Evolutionary conservation across 495 filamentous ascomycete genomes (phyloP), one percentile per base, ranked within the genome.

Genomic region (Podospora anserina): DNA sequence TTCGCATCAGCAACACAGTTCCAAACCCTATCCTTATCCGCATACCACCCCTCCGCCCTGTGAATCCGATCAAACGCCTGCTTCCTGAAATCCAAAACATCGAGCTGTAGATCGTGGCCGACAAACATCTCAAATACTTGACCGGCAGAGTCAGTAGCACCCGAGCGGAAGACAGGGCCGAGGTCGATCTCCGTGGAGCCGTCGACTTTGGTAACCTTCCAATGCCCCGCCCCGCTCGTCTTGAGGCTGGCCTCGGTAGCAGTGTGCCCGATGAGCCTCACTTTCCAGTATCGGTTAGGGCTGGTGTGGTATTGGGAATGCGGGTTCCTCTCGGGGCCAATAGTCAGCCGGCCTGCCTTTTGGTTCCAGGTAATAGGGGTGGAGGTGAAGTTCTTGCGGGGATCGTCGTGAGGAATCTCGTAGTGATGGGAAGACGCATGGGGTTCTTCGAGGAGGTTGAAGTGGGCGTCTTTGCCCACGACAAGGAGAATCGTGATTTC

Each of bases 391-490:
- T 74, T 61, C 34, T 67, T 62, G 3, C 69, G 70, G 2, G 69
- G 44, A 5, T 74, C 75, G 13, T 49, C 39, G 39, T 49, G 39
- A 3, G 39, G 39, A 16, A 13, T 49, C 39, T 49, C 39, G 39
- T 49, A 16, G 1, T 55, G 44, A 27, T 49, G n/a, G n/a, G 57
- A 54, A 7, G 32, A 30, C 27, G 73, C 72, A 18, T 72, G 73
- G 6, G 81, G 70, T 18, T 86, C 66, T 18, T 81, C 77, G 54
- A 77, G 62, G 0, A 78, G 75, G 58, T 77, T 73, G 57, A 84
- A 82, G 3, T 69, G 59, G 2, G 77, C 84, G 72, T 87, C 85
- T 6, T 73, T 73, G 5, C 86, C 86, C 6, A 87, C 83, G 15
- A 86, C 82, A 3, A 88, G 74, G 6, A 85, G 62, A 26, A 88